These are phyloP conservation scores for Mortierella sp. DNA, from an alignment of 371 early-diverging fungal genomes.

Conservation along the genomic window DNA sequence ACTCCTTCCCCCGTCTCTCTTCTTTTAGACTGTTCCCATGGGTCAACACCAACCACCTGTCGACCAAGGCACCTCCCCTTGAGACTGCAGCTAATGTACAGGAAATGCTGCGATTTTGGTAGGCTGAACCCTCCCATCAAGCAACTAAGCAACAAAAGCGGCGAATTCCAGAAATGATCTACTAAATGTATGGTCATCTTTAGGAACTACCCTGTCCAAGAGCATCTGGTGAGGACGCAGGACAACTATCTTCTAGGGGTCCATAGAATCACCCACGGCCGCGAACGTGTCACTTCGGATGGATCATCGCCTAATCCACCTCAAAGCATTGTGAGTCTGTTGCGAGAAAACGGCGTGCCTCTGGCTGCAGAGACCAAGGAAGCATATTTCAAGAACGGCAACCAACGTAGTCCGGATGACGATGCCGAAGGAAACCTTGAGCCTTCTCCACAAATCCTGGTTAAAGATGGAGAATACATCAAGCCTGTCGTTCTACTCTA, in stretches of 20 bases:
- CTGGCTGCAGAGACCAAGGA: constrained; percentile 43
- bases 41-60: constrained; percentile 59
- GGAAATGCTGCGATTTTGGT: constrained; percentile 77
- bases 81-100: constrained; percentile 72
- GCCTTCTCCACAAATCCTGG: neutral
- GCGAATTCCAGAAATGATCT: neutral
- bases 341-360: constrained; percentile 36
- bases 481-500: constrained; percentile 91
- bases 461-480: constrained; percentile 36
- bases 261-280: constrained; percentile 80
- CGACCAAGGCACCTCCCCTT: constrained; percentile 67
- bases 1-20: neutral
- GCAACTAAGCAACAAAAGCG: too few relatives aligned
- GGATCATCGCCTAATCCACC: constrained; percentile 25
- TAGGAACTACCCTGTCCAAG: constrained; percentile 84
- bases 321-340: constrained; percentile 22
- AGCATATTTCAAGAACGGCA: constrained; percentile 10
- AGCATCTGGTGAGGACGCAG: constrained; percentile 86
- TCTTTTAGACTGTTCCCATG: constrained; percentile 59
- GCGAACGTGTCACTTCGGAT: constrained; percentile 28
- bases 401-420: constrained; percentile 10
- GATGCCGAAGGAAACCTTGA: constrained; percentile 17
- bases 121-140: too few relatives aligned
- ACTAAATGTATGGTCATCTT: neutral
- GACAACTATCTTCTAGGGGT: constrained; percentile 92